These are phyloP conservation scores for Ophiostoma australiae DNA, from an alignment of 2,329 filamentous ascomycete genomes.

Conservation along the genomic window DNA sequence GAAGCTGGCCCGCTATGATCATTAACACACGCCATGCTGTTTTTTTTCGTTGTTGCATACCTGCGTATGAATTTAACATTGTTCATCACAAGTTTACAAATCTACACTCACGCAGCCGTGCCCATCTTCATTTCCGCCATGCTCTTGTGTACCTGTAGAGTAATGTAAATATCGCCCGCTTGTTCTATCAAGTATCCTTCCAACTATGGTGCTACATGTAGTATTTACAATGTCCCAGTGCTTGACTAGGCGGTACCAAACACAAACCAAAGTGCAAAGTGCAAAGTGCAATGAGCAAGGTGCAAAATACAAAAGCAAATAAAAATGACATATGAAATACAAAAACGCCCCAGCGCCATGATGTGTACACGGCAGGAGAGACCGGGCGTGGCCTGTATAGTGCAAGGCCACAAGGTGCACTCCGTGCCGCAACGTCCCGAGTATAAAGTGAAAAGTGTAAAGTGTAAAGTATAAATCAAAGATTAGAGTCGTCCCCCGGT, in stretches of 20 bases:
- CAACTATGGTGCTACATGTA: neutral
- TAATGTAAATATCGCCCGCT: neutral
- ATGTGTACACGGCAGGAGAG: neutral
- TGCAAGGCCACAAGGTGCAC: too few species aligned
- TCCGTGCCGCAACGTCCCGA: conserved; percentile 2
- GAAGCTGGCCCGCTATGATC: neutral
- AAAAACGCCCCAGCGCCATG: conserved; percentile 15
- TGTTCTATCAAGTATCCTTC: neutral
- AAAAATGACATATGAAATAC: neutral
- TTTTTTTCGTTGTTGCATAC: neutral
- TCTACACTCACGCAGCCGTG: neutral
- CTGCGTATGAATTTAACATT: neutral
- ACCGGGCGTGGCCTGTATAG: neutral
- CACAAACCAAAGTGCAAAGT: neutral
- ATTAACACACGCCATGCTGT: neutral
- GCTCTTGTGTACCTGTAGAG: neutral
- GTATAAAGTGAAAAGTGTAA: neutral
- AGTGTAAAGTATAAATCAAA: neutral
- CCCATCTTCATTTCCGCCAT: too few species aligned
- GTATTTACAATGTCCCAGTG: neutral
- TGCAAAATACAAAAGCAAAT: neutral
- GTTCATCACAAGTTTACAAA: neutral
- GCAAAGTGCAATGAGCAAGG: neutral
- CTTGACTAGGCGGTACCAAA: neutral
- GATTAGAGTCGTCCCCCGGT: neutral